Percentiles rank a stretch among this genome's conserved stretches.
Evolutionary conservation across 768 basidiomycete species (phyloP).

Genomic region (Tricholoma bakamatsutake): DNA sequence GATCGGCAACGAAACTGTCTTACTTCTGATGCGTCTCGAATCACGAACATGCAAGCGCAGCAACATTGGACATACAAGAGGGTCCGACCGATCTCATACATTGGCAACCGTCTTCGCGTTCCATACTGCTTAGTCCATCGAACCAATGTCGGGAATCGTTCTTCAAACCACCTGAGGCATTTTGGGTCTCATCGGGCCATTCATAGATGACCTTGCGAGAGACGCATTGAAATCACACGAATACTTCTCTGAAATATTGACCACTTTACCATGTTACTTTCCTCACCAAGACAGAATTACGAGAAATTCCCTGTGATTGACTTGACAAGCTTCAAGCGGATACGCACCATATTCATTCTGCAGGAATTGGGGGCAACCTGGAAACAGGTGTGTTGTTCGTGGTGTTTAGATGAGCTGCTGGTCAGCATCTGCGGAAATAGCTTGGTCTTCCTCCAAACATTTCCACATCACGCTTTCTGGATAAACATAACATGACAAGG

Average conservation of each 20-base stretch:
- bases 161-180: constrained; percentile 15
- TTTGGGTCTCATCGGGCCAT: constrained; percentile 14
- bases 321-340: constrained; percentile 20
- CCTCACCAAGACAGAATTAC: constrained; percentile 34
- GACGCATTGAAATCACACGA: constrained; percentile 4
- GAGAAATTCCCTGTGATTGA: constrained; percentile 17
- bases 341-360: constrained; percentile 25
- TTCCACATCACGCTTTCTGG: constrained; percentile 50
- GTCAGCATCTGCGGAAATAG: constrained; percentile 43
- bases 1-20: too few species aligned
- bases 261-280: constrained; percentile 35
- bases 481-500: constrained; percentile 42
- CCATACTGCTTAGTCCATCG: not conserved
- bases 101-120: not conserved
- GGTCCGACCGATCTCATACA: not conserved
- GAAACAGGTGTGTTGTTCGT: constrained; percentile 35
- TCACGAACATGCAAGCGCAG: not conserved
- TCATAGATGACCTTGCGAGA: constrained; percentile 15
- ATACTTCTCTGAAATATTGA: not conserved
- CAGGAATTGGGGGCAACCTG: constrained; percentile 36
- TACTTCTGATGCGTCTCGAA: not conserved
- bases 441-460: constrained; percentile 43
- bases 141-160: constrained; percentile 3
- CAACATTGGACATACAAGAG: not conserved
- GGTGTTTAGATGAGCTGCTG: constrained; percentile 50